A percentile compares a stretch with the other conserved stretches of the same genome.
Evolutionary conservation across 768 basidiomycete species (phyloP).

Genomic region (Lentinula edodes): DNA sequence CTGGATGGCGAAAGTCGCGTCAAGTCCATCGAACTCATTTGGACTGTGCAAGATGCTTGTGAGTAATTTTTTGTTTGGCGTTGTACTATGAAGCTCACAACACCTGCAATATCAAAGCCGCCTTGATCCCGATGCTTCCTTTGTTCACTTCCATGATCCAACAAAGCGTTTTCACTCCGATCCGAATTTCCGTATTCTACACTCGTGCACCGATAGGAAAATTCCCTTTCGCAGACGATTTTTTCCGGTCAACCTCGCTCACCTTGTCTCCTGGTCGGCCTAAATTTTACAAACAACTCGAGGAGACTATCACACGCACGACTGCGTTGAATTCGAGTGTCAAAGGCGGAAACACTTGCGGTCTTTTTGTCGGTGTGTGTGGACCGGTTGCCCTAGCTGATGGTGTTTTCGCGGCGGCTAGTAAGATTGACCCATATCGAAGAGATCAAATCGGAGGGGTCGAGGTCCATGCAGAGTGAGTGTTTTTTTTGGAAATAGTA

Average conservation of each 20-base stretch:
- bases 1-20: slow-evolving; percentile 28
- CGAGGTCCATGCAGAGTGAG: slow-evolving; percentile 31
- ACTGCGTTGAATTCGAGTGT: slow-evolving; percentile 20
- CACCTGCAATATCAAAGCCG: slow-evolving; percentile 16
- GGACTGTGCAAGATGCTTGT: slow-evolving; percentile 39
- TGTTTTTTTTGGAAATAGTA: neutral
- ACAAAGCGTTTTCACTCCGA: slow-evolving; percentile 17
- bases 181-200: slow-evolving; percentile 35
- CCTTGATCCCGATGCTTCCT: slow-evolving; percentile 28
- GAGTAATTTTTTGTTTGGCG: slow-evolving; percentile 10
- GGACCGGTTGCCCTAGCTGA: slow-evolving; percentile 35
- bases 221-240: slow-evolving; percentile 23
- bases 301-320: slow-evolving; percentile 28
- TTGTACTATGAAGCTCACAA: neutral
- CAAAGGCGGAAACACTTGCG: slow-evolving; percentile 20
- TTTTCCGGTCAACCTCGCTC: slow-evolving; percentile 26
- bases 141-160: slow-evolving; percentile 28
- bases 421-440: slow-evolving; percentile 25
- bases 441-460: slow-evolving; percentile 35
- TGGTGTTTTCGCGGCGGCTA: slow-evolving; percentile 27
- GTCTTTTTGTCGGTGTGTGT: slow-evolving; percentile 37
- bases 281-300: slow-evolving; percentile 27
- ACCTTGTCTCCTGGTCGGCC: slow-evolving; percentile 38
- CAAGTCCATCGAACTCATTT: slow-evolving; percentile 44
- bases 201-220: slow-evolving; percentile 28